phyloP scores from a whole-genome alignment of 176 grass and related monocot genomes.

The Musa beccarii region DNA sequence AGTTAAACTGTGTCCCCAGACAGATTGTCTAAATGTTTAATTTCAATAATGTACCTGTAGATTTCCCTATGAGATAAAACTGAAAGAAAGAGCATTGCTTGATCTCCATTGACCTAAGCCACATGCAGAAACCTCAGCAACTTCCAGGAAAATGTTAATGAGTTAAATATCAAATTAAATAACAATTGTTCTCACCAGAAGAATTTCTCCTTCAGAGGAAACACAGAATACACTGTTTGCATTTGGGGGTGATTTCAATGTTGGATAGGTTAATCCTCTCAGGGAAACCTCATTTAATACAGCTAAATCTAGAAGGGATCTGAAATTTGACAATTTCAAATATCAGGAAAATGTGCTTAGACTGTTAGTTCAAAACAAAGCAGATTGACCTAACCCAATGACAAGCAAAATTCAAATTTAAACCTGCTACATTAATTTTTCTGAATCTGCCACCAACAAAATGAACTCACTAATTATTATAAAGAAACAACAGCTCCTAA shows the following conservation, averaged over 20 bases:
- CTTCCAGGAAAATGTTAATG: not conserved
- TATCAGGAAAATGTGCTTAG: not conserved
- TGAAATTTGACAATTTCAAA: constrained; percentile 37
- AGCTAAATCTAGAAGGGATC: constrained; percentile 78
- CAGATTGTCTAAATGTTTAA: not conserved
- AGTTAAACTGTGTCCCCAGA: not conserved
- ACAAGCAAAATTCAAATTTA: not conserved
- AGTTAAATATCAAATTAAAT: not conserved
- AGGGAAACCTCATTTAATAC: constrained; percentile 65
- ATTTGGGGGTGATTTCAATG: constrained; percentile 24
- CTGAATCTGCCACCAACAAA: not conserved
- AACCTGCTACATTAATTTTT: too few species aligned
- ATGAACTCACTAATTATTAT: not conserved
- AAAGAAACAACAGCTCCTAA: not conserved
- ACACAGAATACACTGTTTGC: constrained; percentile 36
- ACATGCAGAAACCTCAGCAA: constrained; percentile 17
- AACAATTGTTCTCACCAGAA: constrained; percentile 42
- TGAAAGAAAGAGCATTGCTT: constrained; percentile 67
- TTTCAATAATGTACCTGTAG: constrained; percentile 60
- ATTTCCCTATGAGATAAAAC: constrained; percentile 55
- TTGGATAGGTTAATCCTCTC: constrained; percentile 51
- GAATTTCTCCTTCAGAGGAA: constrained; percentile 75
- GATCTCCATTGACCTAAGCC: constrained; percentile 56
- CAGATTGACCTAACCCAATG: not conserved
- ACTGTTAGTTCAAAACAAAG: not conserved